These are phyloP conservation scores for Calonectria leucothoes DNA, from an alignment of 2,329 filamentous ascomycete species.

Conservation along the genomic window DNA sequence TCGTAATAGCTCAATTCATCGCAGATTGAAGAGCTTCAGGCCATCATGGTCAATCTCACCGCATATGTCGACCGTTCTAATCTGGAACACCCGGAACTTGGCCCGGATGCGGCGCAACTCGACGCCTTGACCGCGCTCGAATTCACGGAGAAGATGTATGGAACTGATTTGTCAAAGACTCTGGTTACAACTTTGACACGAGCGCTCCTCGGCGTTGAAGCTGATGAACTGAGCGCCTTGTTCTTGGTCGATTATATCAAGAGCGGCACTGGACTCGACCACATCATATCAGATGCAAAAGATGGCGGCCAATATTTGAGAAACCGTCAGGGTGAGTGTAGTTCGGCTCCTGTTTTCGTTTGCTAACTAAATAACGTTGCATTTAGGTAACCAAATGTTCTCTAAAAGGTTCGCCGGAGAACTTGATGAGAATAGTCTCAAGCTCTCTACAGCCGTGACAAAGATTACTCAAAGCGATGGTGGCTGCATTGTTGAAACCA, in stretches of 20 bases:
- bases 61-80: background rate
- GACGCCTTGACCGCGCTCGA: background rate
- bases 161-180: background rate
- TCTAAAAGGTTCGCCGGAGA: background rate
- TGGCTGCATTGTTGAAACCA: constrained; percentile 28
- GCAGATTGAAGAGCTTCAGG: background rate
- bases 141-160: background rate
- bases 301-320: constrained; percentile 39
- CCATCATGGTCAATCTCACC: background rate
- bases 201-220: background rate
- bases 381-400: background rate
- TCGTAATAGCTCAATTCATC: background rate
- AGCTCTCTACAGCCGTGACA: background rate
- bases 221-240: background rate
- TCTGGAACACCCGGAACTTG: background rate
- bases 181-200: background rate
- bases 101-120: background rate
- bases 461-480: background rate
- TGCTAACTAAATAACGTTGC: background rate
- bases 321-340: constrained; percentile 32
- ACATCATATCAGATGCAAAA: constrained; percentile 31
- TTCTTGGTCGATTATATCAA: constrained; percentile 33
- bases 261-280: constrained; percentile 31
- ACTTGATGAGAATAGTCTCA: background rate
- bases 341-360: background rate